These are phyloP conservation scores for Agaricales sp. DNA, from an alignment of 1,284 basidiomycete genomes.

Conservation along the genomic window DNA sequence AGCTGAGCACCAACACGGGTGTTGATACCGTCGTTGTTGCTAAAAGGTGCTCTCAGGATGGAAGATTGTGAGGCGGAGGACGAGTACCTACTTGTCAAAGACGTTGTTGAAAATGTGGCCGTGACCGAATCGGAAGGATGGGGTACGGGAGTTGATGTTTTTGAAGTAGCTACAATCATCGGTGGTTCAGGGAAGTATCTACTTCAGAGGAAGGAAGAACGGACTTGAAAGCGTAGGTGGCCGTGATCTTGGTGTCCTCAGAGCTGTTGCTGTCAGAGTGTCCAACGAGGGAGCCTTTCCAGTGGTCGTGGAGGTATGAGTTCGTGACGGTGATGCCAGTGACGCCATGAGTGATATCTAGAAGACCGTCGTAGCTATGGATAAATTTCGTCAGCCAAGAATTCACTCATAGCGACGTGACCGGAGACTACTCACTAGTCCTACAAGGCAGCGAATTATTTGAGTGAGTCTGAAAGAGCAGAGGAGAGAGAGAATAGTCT, in stretches of 20 bases:
- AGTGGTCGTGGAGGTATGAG: constrained; percentile 15
- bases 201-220: background rate
- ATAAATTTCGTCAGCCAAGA: background rate
- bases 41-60: no score
- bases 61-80: no score
- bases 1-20: constrained; percentile 37
- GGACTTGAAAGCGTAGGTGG: constrained; percentile 13
- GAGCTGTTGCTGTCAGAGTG: constrained; percentile 22
- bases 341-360: constrained; percentile 19
- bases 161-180: constrained; percentile 10
- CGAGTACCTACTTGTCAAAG: constrained; percentile 19
- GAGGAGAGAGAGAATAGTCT: background rate
- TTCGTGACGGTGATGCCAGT: constrained; percentile 15
- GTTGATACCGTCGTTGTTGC: constrained; percentile 38
- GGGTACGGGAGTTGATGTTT: constrained; percentile 11
- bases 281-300: constrained; percentile 13
- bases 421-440: background rate
- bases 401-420: background rate
- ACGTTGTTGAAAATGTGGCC: constrained; percentile 39
- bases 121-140: constrained; percentile 26
- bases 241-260: constrained; percentile 17
- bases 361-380: constrained; percentile 28
- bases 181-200: background rate
- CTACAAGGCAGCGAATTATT: no score
- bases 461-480: background rate